These are phyloP conservation scores for Ceratocystis cubensis DNA, from an alignment of 2,329 filamentous ascomycete species.

Conservation along the genomic window DNA sequence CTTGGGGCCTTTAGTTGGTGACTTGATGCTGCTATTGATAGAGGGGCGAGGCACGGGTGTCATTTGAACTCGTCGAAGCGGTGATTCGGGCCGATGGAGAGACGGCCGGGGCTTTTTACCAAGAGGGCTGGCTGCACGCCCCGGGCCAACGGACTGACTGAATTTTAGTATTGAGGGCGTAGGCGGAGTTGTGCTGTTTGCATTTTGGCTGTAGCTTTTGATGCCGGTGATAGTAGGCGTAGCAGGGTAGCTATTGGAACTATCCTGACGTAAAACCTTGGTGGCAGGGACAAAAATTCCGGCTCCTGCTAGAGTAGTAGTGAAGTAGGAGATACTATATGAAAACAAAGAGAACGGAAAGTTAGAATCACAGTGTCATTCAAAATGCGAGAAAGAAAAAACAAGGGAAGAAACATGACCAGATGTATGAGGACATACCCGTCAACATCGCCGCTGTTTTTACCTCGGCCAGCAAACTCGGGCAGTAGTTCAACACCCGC, in stretches of 20 bases:
- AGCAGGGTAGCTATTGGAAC: slow-evolving; percentile 44
- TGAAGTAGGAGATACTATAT: slow-evolving; percentile 61
- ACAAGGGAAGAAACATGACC: slow-evolving; percentile 8
- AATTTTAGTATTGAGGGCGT: slow-evolving; percentile 62
- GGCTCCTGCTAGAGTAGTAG: slow-evolving; percentile 61
- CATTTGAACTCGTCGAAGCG: slow-evolving; percentile 55
- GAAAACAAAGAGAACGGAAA: neutral
- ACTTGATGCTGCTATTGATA: slow-evolving; percentile 35
- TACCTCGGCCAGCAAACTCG: slow-evolving; percentile 71
- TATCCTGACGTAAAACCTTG: slow-evolving; percentile 60
- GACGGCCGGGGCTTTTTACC: slow-evolving; percentile 56
- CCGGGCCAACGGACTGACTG: slow-evolving; percentile 74
- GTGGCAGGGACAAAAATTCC: slow-evolving; percentile 87
- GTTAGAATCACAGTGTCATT: no score
- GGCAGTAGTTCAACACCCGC: slow-evolving; percentile 78
- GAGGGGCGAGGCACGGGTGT: slow-evolving; percentile 45
- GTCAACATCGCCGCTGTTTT: slow-evolving; percentile 93
- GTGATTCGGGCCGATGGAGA: slow-evolving; percentile 78
- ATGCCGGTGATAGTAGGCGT: slow-evolving; percentile 51
- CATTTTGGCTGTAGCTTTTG: slow-evolving; percentile 43
- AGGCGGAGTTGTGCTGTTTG: slow-evolving; percentile 50
- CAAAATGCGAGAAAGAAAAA: neutral
- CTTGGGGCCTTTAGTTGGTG: slow-evolving; percentile 35
- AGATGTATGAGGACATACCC: slow-evolving; percentile 45
- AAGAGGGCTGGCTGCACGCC: slow-evolving; percentile 56